Base-by-base conservation (phyloP, 2,329 filamentous ascomycete genomes). In the Aspergillus sp. region DNA sequence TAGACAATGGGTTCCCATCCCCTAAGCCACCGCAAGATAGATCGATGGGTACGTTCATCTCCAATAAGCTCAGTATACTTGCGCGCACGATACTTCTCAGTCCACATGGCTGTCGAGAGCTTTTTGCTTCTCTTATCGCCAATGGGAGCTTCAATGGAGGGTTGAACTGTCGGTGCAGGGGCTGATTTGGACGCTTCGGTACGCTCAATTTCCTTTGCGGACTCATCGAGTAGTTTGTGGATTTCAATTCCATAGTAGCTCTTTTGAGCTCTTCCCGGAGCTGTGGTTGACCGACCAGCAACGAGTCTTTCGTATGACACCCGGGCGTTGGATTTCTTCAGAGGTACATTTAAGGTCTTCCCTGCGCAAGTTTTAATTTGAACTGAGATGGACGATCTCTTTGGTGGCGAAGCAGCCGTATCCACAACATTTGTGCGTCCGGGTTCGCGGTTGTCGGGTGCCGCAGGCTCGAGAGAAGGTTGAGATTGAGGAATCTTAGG, bases 201-300 rank as follows among this genome's bases (percentile, higher is more conserved):
- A 21, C 76, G 73, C 39, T 79, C 76, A 9, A 83, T 75, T 61
- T 91, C 86, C 19, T 83, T 82, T 53, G 84, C 79, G 3, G 89
- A 89, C 15, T 88, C 83, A 56, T 90, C 87, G 57, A 98, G 83
- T 40, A 99, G 78, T 55, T 86, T 81, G 73, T 97, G 92, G 35
- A 99, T 95, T 47, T 96, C 89, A 63, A 99, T 89, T 9, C 95
- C 95, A 71, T 96, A 99, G 75, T 93, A 98, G 66, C 87, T 82
- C 62, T 80, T 82, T 48, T 79, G 78, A 17, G 86, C 86, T 65
- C 79, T 80, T 17, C 83, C 83, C 33, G 79, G 73, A n/a, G 72
- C 70, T 3, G 76, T 75, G 4, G 70, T 73, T 8, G 84, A 86
- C 14, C 84, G 78, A 50, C 78, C 72, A 17, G 83, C 83, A 59